A percentile compares a stretch with the other conserved stretches of the same genome.
These are phyloP conservation scores for Leccinum fallax DNA, from an alignment of 1,284 basidiomycete species.

Conservation along the genomic window DNA sequence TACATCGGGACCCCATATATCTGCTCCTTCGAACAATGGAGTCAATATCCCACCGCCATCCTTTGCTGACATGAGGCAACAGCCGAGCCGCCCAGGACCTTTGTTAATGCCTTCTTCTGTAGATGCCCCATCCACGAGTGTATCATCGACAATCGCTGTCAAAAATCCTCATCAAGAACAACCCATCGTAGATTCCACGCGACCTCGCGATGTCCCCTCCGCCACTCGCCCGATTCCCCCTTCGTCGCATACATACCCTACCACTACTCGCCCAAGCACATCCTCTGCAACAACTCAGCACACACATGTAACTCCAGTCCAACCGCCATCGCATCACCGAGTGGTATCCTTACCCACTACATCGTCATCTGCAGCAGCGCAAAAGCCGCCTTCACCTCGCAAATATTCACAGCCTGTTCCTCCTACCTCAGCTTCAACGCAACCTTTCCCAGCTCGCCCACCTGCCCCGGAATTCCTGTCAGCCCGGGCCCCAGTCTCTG, in stretches of 20 bases:
- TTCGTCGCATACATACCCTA: slow-evolving; percentile 29
- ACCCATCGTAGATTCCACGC: slow-evolving; percentile 21
- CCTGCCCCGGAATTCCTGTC: slow-evolving; percentile 17
- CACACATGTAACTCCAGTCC: slow-evolving; percentile 22
- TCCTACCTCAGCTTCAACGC: slow-evolving; percentile 27
- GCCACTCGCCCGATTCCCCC: slow-evolving; percentile 22
- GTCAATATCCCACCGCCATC: slow-evolving; percentile 14
- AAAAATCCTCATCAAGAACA: slow-evolving; percentile 29
- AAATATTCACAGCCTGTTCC: slow-evolving; percentile 35
- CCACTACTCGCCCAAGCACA: slow-evolving; percentile 20
- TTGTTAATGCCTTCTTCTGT: slow-evolving; percentile 12
- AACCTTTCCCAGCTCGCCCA: slow-evolving; percentile 35
- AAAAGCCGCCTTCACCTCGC: slow-evolving; percentile 33
- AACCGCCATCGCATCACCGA: slow-evolving; percentile 29
- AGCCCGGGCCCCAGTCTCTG: slow-evolving; percentile 21
- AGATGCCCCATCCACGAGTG: slow-evolving; percentile 14
- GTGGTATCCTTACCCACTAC: slow-evolving; percentile 32
- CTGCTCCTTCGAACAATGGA: slow-evolving; percentile 4
- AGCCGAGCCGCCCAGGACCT: slow-evolving; percentile 19
- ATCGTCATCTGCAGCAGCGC: slow-evolving; percentile 18
- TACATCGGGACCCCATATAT: slow-evolving; percentile 13
- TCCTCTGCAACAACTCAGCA: slow-evolving; percentile 25
- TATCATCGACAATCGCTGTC: slow-evolving; percentile 15
- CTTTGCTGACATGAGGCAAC: slow-evolving; percentile 23
- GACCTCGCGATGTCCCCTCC: slow-evolving; percentile 26